Evolutionary conservation across 345 rosid genomes (phyloP).

Genomic region (Eucalyptus lansdowneana): DNA sequence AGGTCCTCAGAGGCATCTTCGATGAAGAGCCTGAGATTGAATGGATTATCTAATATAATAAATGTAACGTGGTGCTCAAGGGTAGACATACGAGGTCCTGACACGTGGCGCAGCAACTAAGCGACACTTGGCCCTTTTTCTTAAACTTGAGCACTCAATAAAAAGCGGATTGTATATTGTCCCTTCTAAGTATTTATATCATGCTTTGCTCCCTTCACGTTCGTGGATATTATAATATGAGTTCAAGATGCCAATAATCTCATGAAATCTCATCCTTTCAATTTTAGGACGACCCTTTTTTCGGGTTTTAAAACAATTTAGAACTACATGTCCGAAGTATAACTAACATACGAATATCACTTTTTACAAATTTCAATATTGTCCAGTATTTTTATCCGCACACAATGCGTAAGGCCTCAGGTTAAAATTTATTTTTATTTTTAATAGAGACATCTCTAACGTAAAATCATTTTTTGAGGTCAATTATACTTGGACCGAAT

Average conservation of each 20-base stretch:
- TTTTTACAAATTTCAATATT: background rate
- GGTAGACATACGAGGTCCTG: background rate
- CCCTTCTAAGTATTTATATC: background rate
- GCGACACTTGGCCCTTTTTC: background rate
- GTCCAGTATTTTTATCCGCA: background rate
- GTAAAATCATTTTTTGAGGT: background rate
- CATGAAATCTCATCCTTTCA: background rate
- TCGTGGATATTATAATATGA: background rate
- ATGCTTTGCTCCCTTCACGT: background rate
- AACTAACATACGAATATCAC: background rate
- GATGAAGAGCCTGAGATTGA: background rate
- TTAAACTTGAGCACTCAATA: background rate
- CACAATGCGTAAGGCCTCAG: background rate
- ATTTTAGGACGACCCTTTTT: background rate
- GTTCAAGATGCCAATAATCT: background rate
- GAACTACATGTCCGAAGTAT: background rate
- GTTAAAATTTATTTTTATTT: background rate
- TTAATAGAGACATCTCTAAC: background rate
- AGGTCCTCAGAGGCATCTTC: background rate
- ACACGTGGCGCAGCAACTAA: background rate
- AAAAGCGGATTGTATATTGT: background rate
- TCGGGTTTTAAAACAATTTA: background rate
- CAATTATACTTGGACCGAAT: background rate
- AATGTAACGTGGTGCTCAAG: background rate
- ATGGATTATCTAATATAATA: background rate